Evolutionary conservation across 805 yeast genomes (phyloP).

Genomic region (Nakazawaea molendinolei): DNA sequence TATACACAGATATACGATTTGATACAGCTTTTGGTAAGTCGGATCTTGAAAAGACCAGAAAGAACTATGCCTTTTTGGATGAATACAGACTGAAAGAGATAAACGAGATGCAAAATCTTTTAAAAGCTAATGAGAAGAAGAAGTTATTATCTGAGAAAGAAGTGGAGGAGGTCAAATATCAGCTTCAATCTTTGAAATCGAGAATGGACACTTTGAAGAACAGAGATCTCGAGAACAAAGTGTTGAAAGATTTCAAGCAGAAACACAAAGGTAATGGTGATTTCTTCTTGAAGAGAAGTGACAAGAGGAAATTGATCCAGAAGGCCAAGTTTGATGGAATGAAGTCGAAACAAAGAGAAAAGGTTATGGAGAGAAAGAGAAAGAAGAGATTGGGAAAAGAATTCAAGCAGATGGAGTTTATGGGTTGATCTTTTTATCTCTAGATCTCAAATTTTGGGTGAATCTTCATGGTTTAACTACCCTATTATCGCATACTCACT

Average conservation of each 20-base stretch:
- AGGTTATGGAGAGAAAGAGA: conserved; percentile 81
- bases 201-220: conserved; percentile 62
- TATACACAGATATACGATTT: conserved; percentile 80
- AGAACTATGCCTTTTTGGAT: conserved; percentile 79
- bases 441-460: too few relatives aligned
- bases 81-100: conserved; percentile 78
- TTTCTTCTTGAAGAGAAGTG: conserved; percentile 61
- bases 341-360: conserved; percentile 68
- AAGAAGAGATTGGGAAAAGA: conserved; percentile 81
- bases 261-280: conserved; percentile 44
- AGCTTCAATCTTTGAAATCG: conserved; percentile 59
- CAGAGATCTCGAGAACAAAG: conserved; percentile 66
- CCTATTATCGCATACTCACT: too few relatives aligned
- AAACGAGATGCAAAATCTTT: conserved; percentile 43
- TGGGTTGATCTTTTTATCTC: too few relatives aligned
- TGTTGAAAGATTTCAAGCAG: conserved; percentile 52
- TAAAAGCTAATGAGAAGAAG: conserved; percentile 47
- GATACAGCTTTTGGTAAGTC: conserved; percentile 87
- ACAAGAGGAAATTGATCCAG: conserved; percentile 66
- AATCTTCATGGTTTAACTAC: too few relatives aligned
- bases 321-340: conserved; percentile 72
- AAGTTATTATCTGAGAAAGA: conserved; percentile 37
- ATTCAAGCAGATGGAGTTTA: conserved; percentile 40
- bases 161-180: conserved; percentile 43
- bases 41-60: conserved; percentile 57